Percentiles rank a stretch among this genome's conserved stretches.
These are phyloP conservation scores for Rubroshorea leprosula DNA, from an alignment of 345 rosid species.

Conservation along the genomic window DNA sequence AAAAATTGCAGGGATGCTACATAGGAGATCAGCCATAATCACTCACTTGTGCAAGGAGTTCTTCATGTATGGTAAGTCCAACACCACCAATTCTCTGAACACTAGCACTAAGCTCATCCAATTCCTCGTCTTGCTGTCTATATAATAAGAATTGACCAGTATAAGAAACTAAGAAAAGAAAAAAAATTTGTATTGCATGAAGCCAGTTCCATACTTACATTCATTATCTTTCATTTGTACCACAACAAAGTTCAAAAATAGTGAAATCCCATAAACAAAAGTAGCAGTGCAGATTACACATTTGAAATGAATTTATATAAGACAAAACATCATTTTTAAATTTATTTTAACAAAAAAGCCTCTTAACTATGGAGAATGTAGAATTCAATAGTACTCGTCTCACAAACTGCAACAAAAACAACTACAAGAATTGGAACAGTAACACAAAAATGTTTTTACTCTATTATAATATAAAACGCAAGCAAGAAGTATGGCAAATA, in stretches of 20 bases:
- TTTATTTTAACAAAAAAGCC: not conserved
- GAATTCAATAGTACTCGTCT: too few species aligned
- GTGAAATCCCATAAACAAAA: too few species aligned
- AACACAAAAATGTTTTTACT: not conserved
- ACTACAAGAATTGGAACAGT: not conserved
- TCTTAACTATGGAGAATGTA: not conserved
- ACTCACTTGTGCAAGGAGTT: conserved; percentile 76
- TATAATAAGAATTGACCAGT: conserved; percentile 1
- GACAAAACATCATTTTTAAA: too few species aligned
- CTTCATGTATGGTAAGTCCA: conserved; percentile 97
- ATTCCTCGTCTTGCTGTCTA: conserved; percentile 95
- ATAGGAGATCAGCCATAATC: not conserved
- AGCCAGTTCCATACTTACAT: not conserved
- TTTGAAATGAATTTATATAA: too few species aligned
- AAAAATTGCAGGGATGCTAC: not conserved
- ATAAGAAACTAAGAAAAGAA: not conserved
- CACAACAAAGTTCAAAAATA: too few species aligned
- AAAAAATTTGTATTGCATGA: not conserved
- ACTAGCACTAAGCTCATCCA: conserved; percentile 90
- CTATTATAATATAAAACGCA: not conserved
- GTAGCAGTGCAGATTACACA: too few species aligned
- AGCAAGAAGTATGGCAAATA: not conserved
- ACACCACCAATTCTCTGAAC: conserved; percentile 92
- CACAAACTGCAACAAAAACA: not conserved
- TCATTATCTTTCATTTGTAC: too few species aligned